phyloP scores from a whole-genome alignment of 352 stramenopile species.

The Phytophthora agathidicida region DNA sequence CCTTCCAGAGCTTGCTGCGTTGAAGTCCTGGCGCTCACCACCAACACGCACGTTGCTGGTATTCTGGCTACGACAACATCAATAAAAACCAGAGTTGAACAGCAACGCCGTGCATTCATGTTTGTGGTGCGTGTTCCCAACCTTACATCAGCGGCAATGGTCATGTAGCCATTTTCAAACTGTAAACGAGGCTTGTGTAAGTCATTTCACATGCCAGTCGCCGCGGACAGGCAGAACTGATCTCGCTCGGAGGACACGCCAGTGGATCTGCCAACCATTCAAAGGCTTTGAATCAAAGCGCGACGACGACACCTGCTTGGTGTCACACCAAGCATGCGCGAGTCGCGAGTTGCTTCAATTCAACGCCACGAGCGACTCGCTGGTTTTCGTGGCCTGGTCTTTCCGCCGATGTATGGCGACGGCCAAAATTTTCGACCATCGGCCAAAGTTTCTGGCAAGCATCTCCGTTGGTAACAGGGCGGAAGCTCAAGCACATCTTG shows the following conservation, averaged over 20 bases:
- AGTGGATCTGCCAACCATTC: no score
- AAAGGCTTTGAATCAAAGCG: no score
- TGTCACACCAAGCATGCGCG: neutral
- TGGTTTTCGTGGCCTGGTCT: constrained; percentile 7
- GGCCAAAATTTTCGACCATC: no score
- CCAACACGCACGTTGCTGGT: neutral
- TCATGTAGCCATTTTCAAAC: neutral
- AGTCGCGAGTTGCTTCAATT: no score
- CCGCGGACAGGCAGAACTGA: no score
- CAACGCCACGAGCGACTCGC: constrained; percentile 1
- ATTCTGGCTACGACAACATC: neutral
- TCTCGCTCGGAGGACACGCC: no score
- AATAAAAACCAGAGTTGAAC: constrained; percentile 3
- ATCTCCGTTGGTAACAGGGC: no score
- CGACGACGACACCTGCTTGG: no score
- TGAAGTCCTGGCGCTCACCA: no score
- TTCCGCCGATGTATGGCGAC: neutral
- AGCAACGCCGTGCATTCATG: neutral
- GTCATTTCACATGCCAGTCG: neutral
- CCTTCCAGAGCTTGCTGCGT: constrained; percentile 5
- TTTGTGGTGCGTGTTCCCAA: no score
- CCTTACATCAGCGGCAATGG: no score
- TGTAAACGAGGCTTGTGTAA: neutral
- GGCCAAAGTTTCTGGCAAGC: no score
- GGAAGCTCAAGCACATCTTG: neutral